Base-by-base conservation (phyloP, 805 yeast genomes). In the Cyberlindnera sargentensis region DNA sequence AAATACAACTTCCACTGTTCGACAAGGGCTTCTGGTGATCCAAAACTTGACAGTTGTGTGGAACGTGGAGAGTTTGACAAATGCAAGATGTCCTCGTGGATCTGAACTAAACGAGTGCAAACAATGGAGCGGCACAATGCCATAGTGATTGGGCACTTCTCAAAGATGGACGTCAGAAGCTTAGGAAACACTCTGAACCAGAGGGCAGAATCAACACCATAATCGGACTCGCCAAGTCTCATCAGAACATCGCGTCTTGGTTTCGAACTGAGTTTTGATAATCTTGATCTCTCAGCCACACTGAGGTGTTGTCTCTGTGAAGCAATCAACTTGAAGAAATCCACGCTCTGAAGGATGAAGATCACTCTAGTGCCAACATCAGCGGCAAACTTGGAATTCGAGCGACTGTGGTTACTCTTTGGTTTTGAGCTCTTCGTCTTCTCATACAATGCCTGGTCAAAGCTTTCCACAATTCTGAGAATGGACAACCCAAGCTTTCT, bases 131-230 rank as follows among this genome's bases (percentile, higher is more conserved):
- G 76, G 49, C 96, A 88, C 44, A 93, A 68, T 0, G 98, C 99
- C 62, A 91, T 88, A 0, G 96, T 91, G 58, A 91, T 82, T 0
- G 99, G 98, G 56, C 95, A 89, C 39, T 72, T 73, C 47, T 79
- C 85, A 47, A 86, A 88, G 46, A 93, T 78, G 1, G 78, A 70
- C 31, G 75, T 79, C 35, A 93, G 64, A 3, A 93, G 66, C 32
- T 74, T 75, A 2, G 97, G 97, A 54, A 85, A 89, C 1, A 83
- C 75, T 47, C 95, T 75, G 55, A 91, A 83, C 99, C 99, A 93
- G n/a, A 93, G 67, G 0, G 98, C 95, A 1, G 95, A 81, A 64
- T 93, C 99, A 8, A 93, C 90, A 2, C 98, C 97, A 56, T 90
- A 85, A 46, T 84, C 95, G 2, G 95, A 84, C 51, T 87, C 96